Evolutionary conservation across 2,329 filamentous ascomycete genomes (phyloP).

Genomic region (Dryadomyces sulphureus): DNA sequence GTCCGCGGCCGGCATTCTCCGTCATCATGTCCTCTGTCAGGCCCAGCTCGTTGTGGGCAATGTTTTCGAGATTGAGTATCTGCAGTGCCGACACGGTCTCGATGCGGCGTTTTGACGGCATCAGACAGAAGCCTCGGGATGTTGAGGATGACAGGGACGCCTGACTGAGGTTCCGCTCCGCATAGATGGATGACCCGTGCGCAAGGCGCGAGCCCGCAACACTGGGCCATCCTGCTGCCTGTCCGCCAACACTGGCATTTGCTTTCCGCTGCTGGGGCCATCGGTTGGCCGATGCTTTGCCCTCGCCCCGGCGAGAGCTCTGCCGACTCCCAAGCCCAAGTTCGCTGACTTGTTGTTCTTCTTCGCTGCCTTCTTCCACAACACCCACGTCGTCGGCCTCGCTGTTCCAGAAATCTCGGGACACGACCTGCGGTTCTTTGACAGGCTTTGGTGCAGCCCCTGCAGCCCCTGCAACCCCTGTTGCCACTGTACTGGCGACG

Average conservation of each 20-base stretch:
- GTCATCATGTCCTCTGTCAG: slow-evolving; percentile 81
- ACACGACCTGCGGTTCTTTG: slow-evolving; percentile 19
- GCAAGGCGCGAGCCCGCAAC: slow-evolving; percentile 20
- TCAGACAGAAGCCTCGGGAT: slow-evolving; percentile 32
- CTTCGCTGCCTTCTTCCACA: slow-evolving; percentile 17
- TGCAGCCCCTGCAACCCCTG: not conserved
- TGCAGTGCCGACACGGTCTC: slow-evolving; percentile 59
- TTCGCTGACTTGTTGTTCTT: slow-evolving; percentile 31
- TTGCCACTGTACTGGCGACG: not conserved
- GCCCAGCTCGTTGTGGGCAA: slow-evolving; percentile 74
- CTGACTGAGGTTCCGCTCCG: not conserved
- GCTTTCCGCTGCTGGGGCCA: slow-evolving; percentile 44
- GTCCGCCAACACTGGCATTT: slow-evolving; percentile 24
- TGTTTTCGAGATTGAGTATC: slow-evolving; percentile 85
- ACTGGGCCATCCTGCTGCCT: slow-evolving; percentile 32
- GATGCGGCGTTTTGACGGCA: slow-evolving; percentile 39
- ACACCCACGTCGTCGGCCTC: slow-evolving; percentile 46
- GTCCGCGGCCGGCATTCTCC: slow-evolving; percentile 78
- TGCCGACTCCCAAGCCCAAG: slow-evolving; percentile 36
- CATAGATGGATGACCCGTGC: not conserved
- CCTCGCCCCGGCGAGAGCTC: slow-evolving; percentile 34
- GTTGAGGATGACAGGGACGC: slow-evolving; percentile 12
- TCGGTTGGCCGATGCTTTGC: slow-evolving; percentile 31
- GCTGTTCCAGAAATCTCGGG: slow-evolving; percentile 53
- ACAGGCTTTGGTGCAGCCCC: slow-evolving; percentile 5